Evolutionary conservation across 2,329 filamentous ascomycete species (phyloP).

Genomic region (Colletotrichum nymphaeae): DNA sequence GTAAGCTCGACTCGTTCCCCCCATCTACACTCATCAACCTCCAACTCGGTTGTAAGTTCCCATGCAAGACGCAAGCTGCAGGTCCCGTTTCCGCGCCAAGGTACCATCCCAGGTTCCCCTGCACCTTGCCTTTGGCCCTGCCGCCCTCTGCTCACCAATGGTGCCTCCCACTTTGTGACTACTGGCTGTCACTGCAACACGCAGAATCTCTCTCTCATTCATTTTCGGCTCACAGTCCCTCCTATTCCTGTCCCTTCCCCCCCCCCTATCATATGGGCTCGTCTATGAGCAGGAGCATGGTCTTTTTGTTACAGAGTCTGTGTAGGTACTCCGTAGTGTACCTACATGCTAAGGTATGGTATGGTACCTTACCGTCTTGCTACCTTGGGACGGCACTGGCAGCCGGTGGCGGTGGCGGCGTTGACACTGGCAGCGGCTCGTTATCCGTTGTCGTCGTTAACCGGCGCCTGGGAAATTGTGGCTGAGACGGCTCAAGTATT

Average conservation of each 20-base stretch:
- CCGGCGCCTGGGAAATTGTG: not conserved
- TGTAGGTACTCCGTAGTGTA: too few relatives aligned
- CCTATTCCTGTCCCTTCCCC: not conserved
- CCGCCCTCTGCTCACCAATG: not conserved
- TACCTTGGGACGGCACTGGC: not conserved
- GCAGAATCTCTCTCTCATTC: not conserved
- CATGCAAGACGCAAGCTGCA: constrained; percentile 29
- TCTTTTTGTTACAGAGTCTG: too few relatives aligned
- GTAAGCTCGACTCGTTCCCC: not conserved
- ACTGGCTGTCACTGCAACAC: not conserved
- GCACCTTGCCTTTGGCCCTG: not conserved
- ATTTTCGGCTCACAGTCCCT: not conserved
- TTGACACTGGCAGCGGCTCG: not conserved
- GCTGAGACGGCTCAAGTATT: not conserved
- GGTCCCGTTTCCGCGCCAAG: constrained; percentile 27
- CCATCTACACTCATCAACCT: constrained; percentile 18
- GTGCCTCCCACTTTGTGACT: not conserved
- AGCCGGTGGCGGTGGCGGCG: not conserved
- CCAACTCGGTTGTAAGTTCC: constrained; percentile 22
- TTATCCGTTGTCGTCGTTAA: not conserved
- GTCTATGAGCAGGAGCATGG: too few relatives aligned
- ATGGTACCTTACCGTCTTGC: too few relatives aligned
- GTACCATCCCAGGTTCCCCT: constrained; percentile 7
- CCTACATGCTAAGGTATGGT: too few relatives aligned
- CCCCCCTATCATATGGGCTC: too few relatives aligned